Conservation (phyloP, 495 filamentous ascomycete species). For the Penicillium waksmanii region DNA sequence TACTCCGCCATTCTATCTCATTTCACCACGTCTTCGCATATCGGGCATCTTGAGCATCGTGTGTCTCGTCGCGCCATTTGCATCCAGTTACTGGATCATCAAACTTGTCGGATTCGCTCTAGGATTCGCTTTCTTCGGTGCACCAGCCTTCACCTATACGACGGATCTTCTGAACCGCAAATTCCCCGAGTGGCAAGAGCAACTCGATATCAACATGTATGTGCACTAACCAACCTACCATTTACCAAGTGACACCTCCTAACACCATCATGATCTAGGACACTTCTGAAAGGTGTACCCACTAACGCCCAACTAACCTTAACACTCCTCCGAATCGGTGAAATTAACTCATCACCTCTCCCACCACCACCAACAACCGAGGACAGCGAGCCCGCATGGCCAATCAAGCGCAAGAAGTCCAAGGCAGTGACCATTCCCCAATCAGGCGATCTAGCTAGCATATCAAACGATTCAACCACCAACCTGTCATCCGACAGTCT, state of each 20-base stretch:
- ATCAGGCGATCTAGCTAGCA: slow-evolving; percentile 7
- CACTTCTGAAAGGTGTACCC: slow-evolving; percentile 79
- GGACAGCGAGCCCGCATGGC: slow-evolving; percentile 26
- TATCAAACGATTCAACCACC: slow-evolving; percentile 19
- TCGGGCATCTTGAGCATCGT: slow-evolving; percentile 62
- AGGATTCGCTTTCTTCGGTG: slow-evolving; percentile 79
- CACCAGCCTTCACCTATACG: slow-evolving; percentile 66
- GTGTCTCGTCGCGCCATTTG: slow-evolving; percentile 60
- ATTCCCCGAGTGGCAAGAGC: slow-evolving; percentile 75
- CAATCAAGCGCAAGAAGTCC: slow-evolving; percentile 39
- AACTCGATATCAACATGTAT: slow-evolving; percentile 70
- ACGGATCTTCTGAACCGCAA: slow-evolving; percentile 65
- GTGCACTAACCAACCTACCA: slow-evolving; percentile 7
- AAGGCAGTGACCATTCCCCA: slow-evolving; percentile 26
- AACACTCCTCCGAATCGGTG: slow-evolving; percentile 83
- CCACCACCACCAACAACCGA: slow-evolving; percentile 70
- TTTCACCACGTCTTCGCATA: slow-evolving; percentile 64
- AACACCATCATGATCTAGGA: slow-evolving; percentile 45
- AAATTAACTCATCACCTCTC: slow-evolving; percentile 78
- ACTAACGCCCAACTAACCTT: slow-evolving; percentile 87
- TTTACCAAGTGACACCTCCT: neutral
- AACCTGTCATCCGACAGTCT: neutral
- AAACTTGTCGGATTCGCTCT: slow-evolving; percentile 67
- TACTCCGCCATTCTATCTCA: slow-evolving; percentile 72
- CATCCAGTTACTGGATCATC: slow-evolving; percentile 73